Evolutionary conservation across 192 early-diverging fungal species (phyloP).

Genomic region (Chytriomyces hyalinus): DNA sequence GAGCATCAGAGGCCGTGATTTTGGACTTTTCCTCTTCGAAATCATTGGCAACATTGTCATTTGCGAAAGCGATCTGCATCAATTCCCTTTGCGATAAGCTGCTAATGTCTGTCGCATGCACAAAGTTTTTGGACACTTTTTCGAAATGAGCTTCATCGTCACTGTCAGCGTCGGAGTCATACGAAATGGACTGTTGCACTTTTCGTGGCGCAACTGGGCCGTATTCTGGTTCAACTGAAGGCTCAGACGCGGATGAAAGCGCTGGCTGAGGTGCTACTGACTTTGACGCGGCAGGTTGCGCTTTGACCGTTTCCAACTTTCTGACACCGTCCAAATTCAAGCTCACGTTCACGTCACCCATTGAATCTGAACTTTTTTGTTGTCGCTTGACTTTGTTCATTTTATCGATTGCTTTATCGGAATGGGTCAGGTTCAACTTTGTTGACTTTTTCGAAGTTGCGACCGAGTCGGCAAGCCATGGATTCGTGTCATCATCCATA

Average conservation of each 20-base stretch:
- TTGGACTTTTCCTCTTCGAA: constrained; percentile 87
- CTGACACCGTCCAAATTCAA: constrained; percentile 72
- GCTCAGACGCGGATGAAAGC: not conserved
- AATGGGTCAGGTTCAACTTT: constrained; percentile 60
- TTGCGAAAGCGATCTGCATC: constrained; percentile 92
- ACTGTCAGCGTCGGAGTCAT: constrained; percentile 51
- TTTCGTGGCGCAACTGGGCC: not conserved
- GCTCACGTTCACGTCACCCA: constrained; percentile 64
- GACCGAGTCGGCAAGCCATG: constrained; percentile 70
- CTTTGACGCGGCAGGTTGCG: not conserved
- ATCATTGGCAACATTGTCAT: constrained; percentile 87
- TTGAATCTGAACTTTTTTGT: constrained; percentile 45
- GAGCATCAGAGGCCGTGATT: constrained; percentile 72
- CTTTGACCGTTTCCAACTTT: constrained; percentile 52
- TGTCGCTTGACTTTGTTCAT: constrained; percentile 70
- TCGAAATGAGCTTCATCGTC: constrained; percentile 30
- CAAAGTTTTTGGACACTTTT: constrained; percentile 46
- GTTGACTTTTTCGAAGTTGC: constrained; percentile 60
- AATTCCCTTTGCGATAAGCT: constrained; percentile 79
- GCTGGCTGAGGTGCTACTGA: not conserved
- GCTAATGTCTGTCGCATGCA: constrained; percentile 53
- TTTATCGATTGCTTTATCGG: constrained; percentile 68
- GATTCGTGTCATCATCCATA: constrained; percentile 63
- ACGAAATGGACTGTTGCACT: not conserved
- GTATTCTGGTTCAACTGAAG: not conserved